A percentile compares a stretch with the other conserved stretches of the same genome.
Conservation (phyloP, 2,329 filamentous ascomycete genomes). For the Chrysoporthe puriensis region DNA sequence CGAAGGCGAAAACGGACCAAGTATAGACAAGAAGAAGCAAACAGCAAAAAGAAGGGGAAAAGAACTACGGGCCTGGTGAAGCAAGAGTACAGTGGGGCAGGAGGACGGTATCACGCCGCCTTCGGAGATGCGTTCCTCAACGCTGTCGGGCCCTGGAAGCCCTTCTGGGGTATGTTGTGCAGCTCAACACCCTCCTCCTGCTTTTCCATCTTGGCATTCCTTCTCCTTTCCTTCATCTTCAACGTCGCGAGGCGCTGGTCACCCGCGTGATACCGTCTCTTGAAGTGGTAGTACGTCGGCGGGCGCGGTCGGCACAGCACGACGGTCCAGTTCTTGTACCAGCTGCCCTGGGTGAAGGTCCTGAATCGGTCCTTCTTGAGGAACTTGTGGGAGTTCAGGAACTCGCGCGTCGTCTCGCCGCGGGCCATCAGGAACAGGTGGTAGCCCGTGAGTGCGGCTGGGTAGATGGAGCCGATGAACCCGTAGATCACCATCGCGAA, state of each 20-base stretch:
- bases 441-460: slow-evolving; percentile 80
- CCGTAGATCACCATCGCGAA: slow-evolving; percentile 91
- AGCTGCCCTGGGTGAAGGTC: slow-evolving; percentile 80
- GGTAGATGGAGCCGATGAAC: slow-evolving; percentile 75
- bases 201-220: slow-evolving; percentile 35
- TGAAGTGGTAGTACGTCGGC: slow-evolving; percentile 89
- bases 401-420: slow-evolving; percentile 94
- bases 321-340: slow-evolving; percentile 77
- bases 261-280: slow-evolving; percentile 73
- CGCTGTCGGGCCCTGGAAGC: slow-evolving; percentile 59
- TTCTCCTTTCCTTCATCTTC: slow-evolving; percentile 47
- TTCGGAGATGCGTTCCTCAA: slow-evolving; percentile 40
- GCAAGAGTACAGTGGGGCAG: background rate
- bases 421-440: slow-evolving; percentile 89
- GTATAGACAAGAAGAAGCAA: slow-evolving; percentile 3
- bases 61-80: background rate
- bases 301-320: slow-evolving; percentile 83
- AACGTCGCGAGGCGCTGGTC: slow-evolving; percentile 76
- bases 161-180: slow-evolving; percentile 60
- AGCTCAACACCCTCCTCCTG: slow-evolving; percentile 68
- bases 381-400: slow-evolving; percentile 95
- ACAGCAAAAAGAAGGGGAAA: slow-evolving; percentile 8
- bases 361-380: slow-evolving; percentile 87
- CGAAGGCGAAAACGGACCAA: slow-evolving; percentile 3
- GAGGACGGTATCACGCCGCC: background rate